These are phyloP conservation scores for Clarireedia homoeocarpa DNA, from an alignment of 2,329 filamentous ascomycete species.

Conservation along the genomic window DNA sequence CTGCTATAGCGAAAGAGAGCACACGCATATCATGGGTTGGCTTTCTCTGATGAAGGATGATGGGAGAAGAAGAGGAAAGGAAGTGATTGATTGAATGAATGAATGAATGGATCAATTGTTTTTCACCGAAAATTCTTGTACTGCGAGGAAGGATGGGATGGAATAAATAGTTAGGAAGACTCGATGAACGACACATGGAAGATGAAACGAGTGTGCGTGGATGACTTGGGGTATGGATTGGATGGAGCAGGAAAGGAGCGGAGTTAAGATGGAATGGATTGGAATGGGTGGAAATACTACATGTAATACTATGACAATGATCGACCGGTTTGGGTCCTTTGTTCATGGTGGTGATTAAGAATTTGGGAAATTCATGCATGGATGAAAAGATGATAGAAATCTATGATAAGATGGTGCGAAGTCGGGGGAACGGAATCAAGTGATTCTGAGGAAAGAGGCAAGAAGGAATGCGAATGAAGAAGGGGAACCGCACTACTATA, in stretches of 20 bases:
- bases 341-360: slow-evolving; percentile 8
- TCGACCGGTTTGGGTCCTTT: slow-evolving; percentile 19
- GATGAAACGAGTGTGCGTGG: not conserved
- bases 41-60: not conserved
- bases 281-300: slow-evolving; percentile 6
- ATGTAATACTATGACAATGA: slow-evolving; percentile 11
- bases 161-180: no score
- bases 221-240: slow-evolving; percentile 1
- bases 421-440: slow-evolving; percentile 5
- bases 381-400: not conserved
- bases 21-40: slow-evolving; percentile 17
- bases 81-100: not conserved
- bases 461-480: not conserved
- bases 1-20: not conserved
- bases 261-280: not conserved
- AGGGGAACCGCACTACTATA: no score
- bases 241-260: not conserved
- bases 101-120: slow-evolving; percentile 3
- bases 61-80: no score
- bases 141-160: not conserved
- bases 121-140: slow-evolving; percentile 16
- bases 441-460: slow-evolving; percentile 4
- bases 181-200: no score
- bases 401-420: not conserved
- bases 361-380: slow-evolving; percentile 4